Base-by-base conservation (phyloP, 768 basidiomycete genomes). In the Chalciporus pseudorubinellus region DNA sequence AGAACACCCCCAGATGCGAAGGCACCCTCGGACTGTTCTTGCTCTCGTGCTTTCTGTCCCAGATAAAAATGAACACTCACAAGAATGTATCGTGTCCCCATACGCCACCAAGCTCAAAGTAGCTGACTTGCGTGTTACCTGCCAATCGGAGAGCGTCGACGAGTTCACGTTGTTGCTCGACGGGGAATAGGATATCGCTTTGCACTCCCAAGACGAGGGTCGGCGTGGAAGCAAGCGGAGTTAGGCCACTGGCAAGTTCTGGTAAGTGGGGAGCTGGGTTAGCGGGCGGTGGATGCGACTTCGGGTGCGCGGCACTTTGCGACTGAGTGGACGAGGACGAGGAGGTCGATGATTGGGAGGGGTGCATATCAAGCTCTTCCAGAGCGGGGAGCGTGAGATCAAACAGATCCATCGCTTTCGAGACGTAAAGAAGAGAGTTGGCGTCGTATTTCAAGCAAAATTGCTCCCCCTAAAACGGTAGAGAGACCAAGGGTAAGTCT, bases 61-160 rank as follows among this genome's bases (percentile, higher is more conserved):
- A 14, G 42, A 19, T 39, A n/a, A 34, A 45, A 33, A 46, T 8
- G 14, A 19, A 46, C 2, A 81, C 87, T 78, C 62, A 88, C 84
- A 98, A 74, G 74, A 98, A 98, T 19, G 94, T 98, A 71, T 99
- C 95, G 64, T 99, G 95, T 1, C 97, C 97, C 95, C 94, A 98
- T n/a, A 98, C 95, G 9, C 95, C 95, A 22, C 95, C 95, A 2
- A 98, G 79, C 71, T 98, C 97, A 66, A 95, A 99, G 70, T 98
- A 98, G 53, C 90, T 88, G 22, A 99, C 97, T 51, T 79, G 74
- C 14, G 83, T 70, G 68, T 98, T 98, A 0, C 97, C 97, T 1
- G 87, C 84, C 80, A 92, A 81, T 53, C 92, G 81, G 55, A 99
- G 71, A 20, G 95, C 95, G 67, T 97, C 93, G 6, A 86, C 93